Evolutionary conservation across 495 filamentous ascomycete genomes (phyloP).

Genomic region (Aspergillus incahuasiensis): DNA sequence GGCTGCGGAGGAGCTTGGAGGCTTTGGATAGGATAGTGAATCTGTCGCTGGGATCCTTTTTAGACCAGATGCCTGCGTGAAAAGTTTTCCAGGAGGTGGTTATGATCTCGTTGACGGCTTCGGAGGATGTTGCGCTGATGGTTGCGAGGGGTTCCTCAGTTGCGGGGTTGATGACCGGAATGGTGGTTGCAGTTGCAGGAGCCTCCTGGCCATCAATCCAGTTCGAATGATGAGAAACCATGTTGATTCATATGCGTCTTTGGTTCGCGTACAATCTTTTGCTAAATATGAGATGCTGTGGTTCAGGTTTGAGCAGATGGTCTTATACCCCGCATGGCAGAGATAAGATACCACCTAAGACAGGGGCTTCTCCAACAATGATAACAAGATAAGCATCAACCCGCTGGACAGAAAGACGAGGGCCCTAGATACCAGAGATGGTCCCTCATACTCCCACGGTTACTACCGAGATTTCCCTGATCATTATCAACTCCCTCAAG

Average conservation of each 20-base stretch:
- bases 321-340: background rate
- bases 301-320: background rate
- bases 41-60: constrained; percentile 46
- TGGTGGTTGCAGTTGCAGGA: constrained; percentile 2
- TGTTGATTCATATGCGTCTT: constrained; percentile 10
- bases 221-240: constrained; percentile 19
- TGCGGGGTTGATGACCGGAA: constrained; percentile 24
- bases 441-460: background rate
- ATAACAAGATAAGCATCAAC: background rate
- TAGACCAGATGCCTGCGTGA: constrained; percentile 54
- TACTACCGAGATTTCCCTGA: constrained; percentile 31
- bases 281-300: background rate
- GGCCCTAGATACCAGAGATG: constrained; percentile 8
- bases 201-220: constrained; percentile 27
- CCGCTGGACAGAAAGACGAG: background rate
- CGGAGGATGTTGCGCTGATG: constrained; percentile 46
- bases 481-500: constrained; percentile 19
- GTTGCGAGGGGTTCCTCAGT: constrained; percentile 26
- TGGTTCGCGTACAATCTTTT: background rate
- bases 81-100: constrained; percentile 44
- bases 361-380: background rate
- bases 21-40: constrained; percentile 54
- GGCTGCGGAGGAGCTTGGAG: constrained; percentile 44
- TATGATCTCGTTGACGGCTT: constrained; percentile 45
- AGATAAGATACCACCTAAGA: background rate